Percentiles rank a stretch among this genome's conserved stretches.
Evolutionary conservation across 2,329 filamentous ascomycete species (phyloP).

Genomic region (Xylariaceae sp.): DNA sequence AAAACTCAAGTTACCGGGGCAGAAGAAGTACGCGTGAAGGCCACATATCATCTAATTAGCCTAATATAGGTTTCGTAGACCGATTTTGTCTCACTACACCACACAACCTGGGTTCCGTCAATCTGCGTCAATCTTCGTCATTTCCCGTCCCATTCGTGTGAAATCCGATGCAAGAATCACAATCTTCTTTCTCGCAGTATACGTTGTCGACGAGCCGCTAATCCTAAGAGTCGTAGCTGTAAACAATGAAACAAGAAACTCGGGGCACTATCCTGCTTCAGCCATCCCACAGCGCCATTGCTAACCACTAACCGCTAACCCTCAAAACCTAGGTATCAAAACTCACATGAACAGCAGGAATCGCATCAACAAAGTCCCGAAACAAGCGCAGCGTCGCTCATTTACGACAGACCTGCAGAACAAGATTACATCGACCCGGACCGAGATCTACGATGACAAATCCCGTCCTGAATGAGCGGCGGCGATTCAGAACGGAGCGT

Average conservation of each 20-base stretch:
- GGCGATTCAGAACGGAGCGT: constrained; percentile 7
- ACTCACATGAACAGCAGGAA: neutral
- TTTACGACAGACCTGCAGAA: neutral
- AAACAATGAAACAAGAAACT: neutral
- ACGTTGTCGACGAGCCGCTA: neutral
- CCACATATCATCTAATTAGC: neutral
- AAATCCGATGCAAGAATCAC: neutral
- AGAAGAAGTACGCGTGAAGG: neutral
- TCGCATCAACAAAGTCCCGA: neutral
- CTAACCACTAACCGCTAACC: neutral
- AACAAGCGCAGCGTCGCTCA: neutral
- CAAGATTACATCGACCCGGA: constrained; percentile 14
- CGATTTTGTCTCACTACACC: neutral
- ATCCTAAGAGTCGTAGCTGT: neutral
- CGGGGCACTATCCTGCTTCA: neutral
- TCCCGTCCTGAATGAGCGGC: constrained; percentile 4
- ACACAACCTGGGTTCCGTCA: neutral
- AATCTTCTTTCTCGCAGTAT: neutral
- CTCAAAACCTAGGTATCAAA: neutral
- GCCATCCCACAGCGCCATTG: neutral
- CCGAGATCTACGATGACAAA: constrained; percentile 9
- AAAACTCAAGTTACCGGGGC: neutral
- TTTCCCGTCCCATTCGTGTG: neutral
- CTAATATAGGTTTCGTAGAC: neutral
- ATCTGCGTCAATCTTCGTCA: neutral